Evolutionary conservation across 2,329 filamentous ascomycete species (phyloP), one percentile per base, ranked within the genome.

Genomic region (Aspergillus spinulosporus): DNA sequence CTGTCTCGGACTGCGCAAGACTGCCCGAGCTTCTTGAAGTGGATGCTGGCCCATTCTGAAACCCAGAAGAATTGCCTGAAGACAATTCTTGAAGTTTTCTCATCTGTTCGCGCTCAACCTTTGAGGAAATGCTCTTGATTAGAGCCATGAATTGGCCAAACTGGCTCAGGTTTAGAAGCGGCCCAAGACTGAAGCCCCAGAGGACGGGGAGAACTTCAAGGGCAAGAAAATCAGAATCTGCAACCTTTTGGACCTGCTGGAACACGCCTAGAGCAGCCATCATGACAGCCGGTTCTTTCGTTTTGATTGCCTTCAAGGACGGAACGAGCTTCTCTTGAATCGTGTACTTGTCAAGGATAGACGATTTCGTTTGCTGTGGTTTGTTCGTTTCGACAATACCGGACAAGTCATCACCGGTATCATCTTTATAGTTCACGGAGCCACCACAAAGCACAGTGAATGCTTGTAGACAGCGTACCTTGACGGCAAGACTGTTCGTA

Each of bases 261-360:
- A 97, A 86, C 1, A 97, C 91, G 54, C 87, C 88, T 34, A 97
- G 79, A 0, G 92, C 88, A 4, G 93, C 92, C 80, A 97, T 89
- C 90, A 97, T 97, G 7, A 99, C 94, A 5, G 92, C 92, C 0
- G 94, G 94, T 72, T 99, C 94, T 70, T 96, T 97, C 0, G 94
- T 99, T 75, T 96, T 97, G 77, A 99, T 97, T 1, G 82, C 92
- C 68, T 90, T 92, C 59, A 99, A 81, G 3, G 97, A 77, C 0
- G 94, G 94, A 0, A 97, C 84, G 34, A 99, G 89, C 77, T 97
- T 97, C 71, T 99, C 94, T 72, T 99, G 94, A 77, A 99, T 93
- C 0, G 94, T 97, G 69, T 94, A 97, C 72, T 97, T 97, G 77
- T 99, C 94, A 29, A 99, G 79, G 3, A 93, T 92, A 1, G 86